These are phyloP conservation scores for Xylaria palmicola DNA, from an alignment of 495 filamentous ascomycete genomes.

Conservation along the genomic window DNA sequence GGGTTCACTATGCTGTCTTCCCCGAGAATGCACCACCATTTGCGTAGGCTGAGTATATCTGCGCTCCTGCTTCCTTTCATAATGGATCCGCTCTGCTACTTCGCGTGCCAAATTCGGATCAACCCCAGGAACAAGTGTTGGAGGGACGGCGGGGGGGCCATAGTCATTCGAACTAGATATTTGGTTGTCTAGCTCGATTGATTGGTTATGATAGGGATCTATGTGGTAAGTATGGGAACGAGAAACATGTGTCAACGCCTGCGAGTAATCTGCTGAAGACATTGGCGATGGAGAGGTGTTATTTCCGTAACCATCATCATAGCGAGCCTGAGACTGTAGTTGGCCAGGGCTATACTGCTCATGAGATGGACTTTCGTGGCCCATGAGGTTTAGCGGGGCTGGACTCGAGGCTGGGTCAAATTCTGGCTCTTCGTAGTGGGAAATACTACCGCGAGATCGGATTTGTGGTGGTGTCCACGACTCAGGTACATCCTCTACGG, in stretches of 20 bases:
- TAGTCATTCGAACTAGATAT: constrained; percentile 30
- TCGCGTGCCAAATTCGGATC: constrained; percentile 59
- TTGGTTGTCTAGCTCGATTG: constrained; percentile 33
- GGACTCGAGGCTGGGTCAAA: constrained; percentile 43
- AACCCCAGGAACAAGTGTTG: constrained; percentile 69
- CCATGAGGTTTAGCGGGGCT: constrained; percentile 47
- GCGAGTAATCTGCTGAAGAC: constrained; percentile 26
- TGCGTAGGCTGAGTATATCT: constrained; percentile 41
- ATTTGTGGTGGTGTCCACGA: constrained; percentile 42
- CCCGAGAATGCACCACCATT: constrained; percentile 36
- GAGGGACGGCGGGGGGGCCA: constrained; percentile 53
- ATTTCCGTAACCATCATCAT: constrained; percentile 21
- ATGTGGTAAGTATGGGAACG: constrained; percentile 23
- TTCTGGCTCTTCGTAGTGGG: constrained; percentile 35
- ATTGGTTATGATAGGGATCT: constrained; percentile 24
- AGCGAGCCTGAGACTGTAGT: constrained; percentile 22
- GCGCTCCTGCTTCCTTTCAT: constrained; percentile 44
- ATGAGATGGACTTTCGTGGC: constrained; percentile 37
- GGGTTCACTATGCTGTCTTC: constrained; percentile 41
- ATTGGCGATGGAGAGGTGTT: constrained; percentile 23
- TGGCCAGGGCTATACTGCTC: constrained; percentile 29
- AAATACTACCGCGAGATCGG: constrained; percentile 48
- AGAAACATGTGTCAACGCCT: constrained; percentile 28
- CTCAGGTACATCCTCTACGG: constrained; percentile 65
- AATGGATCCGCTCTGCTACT: constrained; percentile 51